Conservation (phyloP, 75 land plant genomes). For the Selaginella tamariscina region DNA sequence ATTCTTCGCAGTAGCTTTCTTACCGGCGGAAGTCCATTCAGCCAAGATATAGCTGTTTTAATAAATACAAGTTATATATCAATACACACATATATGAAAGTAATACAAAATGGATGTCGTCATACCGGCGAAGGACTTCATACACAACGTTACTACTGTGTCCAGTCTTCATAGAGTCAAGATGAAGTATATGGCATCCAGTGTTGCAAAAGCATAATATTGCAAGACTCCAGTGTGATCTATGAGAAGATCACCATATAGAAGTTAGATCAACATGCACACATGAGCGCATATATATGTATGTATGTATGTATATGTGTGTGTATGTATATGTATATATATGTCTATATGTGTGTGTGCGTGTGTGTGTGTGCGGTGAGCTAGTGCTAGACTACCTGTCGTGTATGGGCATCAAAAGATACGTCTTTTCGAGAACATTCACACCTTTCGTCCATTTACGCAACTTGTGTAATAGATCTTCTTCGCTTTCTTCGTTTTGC, state of each 20-base stretch:
- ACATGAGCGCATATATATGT: too few relatives aligned
- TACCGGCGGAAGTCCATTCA: not conserved
- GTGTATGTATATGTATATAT: too few relatives aligned
- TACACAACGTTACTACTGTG: not conserved
- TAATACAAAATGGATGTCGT: not conserved
- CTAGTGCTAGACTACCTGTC: not conserved
- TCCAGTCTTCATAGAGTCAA: not conserved
- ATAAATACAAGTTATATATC: too few relatives aligned
- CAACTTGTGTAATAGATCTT: too few relatives aligned
- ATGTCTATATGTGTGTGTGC: too few relatives aligned
- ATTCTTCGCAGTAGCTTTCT: not conserved
- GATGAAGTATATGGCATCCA: constrained; percentile 1
- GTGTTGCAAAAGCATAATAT: not conserved
- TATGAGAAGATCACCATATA: not conserved
- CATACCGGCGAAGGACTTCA: not conserved
- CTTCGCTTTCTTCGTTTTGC: not conserved
- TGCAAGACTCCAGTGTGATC: not conserved
- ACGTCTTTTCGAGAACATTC: not conserved
- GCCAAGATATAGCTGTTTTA: not conserved
- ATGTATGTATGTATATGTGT: too few relatives aligned
- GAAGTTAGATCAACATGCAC: too few relatives aligned
- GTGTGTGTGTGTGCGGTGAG: too few relatives aligned
- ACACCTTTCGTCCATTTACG: not conserved
- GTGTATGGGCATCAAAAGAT: not conserved
- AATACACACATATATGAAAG: not conserved